These are phyloP conservation scores for Cercophora sp. DNA, from an alignment of 495 filamentous ascomycete genomes.

Conservation along the genomic window DNA sequence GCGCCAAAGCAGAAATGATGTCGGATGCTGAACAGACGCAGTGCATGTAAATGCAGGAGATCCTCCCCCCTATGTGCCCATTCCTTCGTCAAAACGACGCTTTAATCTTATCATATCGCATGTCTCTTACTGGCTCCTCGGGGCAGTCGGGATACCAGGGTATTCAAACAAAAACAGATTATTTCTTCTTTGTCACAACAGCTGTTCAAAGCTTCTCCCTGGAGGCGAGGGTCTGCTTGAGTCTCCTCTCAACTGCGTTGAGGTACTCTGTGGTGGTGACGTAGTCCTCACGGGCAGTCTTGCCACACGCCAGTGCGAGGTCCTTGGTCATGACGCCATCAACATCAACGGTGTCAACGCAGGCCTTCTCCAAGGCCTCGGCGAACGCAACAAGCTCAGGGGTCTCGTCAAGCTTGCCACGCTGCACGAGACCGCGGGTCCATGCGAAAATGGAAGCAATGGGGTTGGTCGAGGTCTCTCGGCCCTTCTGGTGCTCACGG, in stretches of 20 bases:
- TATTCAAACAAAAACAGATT: too few species aligned
- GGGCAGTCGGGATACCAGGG: too few species aligned
- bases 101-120: too few species aligned
- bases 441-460: constrained; percentile 98
- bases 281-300: constrained; percentile 73
- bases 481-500: constrained; percentile 96
- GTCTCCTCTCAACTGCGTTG: constrained; percentile 78
- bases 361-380: constrained; percentile 88
- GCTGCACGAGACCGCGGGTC: constrained; percentile 91
- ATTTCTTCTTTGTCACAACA: too few species aligned
- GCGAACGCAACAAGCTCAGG: constrained; percentile 86
- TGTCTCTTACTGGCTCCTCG: too few species aligned
- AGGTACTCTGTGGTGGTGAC: constrained; percentile 88
- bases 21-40: too few species aligned
- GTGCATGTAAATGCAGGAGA: too few species aligned
- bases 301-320: constrained; percentile 84
- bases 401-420: constrained; percentile 83
- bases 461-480: constrained; percentile 95
- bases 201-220: constrained; percentile 49
- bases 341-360: constrained; percentile 85
- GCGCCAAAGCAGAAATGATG: too few species aligned
- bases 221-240: constrained; percentile 62
- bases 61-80: too few species aligned
- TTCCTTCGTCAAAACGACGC: too few species aligned
- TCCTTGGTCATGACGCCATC: constrained; percentile 99